Conservation (phyloP, 2,329 filamentous ascomycete genomes). For the Ophiostoma himal-ulmi region DNA sequence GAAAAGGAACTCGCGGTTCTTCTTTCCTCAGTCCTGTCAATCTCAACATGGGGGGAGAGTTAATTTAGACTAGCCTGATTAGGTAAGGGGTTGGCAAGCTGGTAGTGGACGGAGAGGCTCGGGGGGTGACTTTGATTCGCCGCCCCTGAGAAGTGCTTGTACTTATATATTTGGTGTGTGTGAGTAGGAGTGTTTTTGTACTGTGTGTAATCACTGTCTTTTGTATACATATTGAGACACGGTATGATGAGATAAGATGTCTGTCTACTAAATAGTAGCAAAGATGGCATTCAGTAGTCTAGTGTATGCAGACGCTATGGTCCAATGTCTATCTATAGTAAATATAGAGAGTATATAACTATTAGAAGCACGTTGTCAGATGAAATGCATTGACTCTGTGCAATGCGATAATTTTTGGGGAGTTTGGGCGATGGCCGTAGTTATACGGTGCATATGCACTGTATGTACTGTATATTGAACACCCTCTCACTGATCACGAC, state of each 20-base stretch:
- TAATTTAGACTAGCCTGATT: conserved; percentile 23
- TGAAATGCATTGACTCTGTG: not conserved
- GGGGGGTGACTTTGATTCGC: conserved; percentile 19
- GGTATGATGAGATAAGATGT: not conserved
- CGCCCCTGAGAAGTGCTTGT: conserved; percentile 20
- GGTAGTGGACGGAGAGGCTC: conserved; percentile 14
- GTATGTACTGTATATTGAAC: not conserved
- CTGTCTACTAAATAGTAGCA: not conserved
- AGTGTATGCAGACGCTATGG: not conserved
- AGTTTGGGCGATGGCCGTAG: not conserved
- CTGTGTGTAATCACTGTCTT: not conserved
- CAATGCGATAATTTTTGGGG: not conserved
- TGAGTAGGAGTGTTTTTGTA: not conserved
- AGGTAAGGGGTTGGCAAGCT: conserved; percentile 19
- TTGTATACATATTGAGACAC: not conserved
- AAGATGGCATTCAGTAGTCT: not conserved
- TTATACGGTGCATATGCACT: not conserved
- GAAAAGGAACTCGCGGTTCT: conserved; percentile 11
- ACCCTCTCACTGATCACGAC: not conserved
- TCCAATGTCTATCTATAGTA: not conserved
- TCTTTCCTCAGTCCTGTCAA: not conserved
- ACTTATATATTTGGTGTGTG: not conserved
- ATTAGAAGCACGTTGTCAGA: not conserved
- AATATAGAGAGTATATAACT: not conserved
- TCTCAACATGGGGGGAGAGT: conserved; percentile 6